A percentile compares a stretch with the other conserved stretches of the same genome.
Conservation (phyloP, 73 alveolate genomes). For the Stentor roeselii region DNA sequence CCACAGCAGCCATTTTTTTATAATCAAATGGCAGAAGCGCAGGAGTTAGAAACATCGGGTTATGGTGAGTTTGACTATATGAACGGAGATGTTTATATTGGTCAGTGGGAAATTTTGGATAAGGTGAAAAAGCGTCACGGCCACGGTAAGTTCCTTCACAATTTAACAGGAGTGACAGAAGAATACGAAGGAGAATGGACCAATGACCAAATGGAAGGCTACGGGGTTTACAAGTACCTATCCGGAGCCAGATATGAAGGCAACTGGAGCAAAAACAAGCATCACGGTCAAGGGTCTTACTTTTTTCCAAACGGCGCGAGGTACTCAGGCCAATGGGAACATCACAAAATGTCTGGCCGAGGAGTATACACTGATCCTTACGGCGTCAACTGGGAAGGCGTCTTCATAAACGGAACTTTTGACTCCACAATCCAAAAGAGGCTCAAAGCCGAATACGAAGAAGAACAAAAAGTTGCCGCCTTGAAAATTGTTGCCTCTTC, state of each 20-base stretch:
- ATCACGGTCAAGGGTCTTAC: slow-evolving; percentile 82
- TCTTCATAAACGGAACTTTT: slow-evolving; percentile 77
- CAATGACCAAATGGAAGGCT: slow-evolving; percentile 88
- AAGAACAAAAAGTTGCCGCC: slow-evolving; percentile 59
- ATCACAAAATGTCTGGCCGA: slow-evolving; percentile 85
- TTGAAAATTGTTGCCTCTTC: slow-evolving; percentile 54
- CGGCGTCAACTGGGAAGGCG: slow-evolving; percentile 88
- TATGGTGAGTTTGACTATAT: slow-evolving; percentile 74
- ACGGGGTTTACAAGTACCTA: slow-evolving; percentile 76
- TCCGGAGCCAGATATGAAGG: slow-evolving; percentile 91
- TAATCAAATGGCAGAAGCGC: slow-evolving; percentile 27
- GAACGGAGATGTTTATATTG: slow-evolving; percentile 79
- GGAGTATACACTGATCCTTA: slow-evolving; percentile 83
- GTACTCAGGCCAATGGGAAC: slow-evolving; percentile 89
- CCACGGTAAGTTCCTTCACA: slow-evolving; percentile 65
- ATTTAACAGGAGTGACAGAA: slow-evolving; percentile 52
- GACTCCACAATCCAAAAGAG: slow-evolving; percentile 79
- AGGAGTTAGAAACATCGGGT: slow-evolving; percentile 44
- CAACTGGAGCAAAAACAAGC: slow-evolving; percentile 70
- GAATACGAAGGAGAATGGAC: slow-evolving; percentile 91
- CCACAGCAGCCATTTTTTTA: too few relatives aligned
- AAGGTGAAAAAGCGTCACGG: slow-evolving; percentile 85
- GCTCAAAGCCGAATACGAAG: slow-evolving; percentile 75
- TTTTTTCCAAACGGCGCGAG: slow-evolving; percentile 82
- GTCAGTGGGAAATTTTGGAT: slow-evolving; percentile 74